A percentile compares a stretch with the other conserved stretches of the same genome.
Conservation (phyloP, 2,329 filamentous ascomycete species). For the Cercospora berteroae region DNA sequence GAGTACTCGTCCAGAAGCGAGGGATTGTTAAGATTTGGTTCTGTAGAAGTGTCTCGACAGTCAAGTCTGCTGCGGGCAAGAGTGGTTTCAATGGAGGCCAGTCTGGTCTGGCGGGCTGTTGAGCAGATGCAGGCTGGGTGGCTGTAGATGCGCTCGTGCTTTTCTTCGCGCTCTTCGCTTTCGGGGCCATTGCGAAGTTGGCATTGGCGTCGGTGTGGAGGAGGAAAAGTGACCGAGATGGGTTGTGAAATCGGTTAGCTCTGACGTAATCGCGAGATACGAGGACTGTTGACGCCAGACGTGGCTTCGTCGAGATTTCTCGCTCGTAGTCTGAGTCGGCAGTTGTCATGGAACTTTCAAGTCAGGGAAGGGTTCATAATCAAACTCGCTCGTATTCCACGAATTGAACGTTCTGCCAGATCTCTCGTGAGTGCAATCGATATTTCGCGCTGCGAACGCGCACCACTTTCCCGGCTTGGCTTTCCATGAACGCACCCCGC, state of each 20-base stretch:
- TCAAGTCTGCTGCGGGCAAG: slow-evolving; percentile 64
- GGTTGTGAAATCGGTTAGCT: neutral
- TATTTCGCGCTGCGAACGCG: too few species aligned
- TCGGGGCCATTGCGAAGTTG: slow-evolving; percentile 8
- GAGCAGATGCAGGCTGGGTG: too few species aligned
- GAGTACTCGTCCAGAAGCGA: slow-evolving; percentile 69
- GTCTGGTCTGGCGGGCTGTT: too few species aligned
- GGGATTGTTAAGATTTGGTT: slow-evolving; percentile 71
- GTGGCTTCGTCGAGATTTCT: neutral
- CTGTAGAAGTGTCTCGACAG: slow-evolving; percentile 56
- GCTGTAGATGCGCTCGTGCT: neutral
- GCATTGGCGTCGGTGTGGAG: neutral
- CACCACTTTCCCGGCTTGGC: neutral
- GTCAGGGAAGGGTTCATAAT: neutral
- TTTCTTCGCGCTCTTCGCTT: slow-evolving; percentile 7
- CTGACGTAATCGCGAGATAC: neutral
- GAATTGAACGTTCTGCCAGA: neutral
- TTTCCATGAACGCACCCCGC: neutral
- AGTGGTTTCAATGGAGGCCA: slow-evolving; percentile 73
- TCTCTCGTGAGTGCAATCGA: neutral
- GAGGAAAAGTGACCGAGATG: neutral
- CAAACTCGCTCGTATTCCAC: neutral
- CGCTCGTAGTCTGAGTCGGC: neutral
- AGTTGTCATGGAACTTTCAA: neutral
- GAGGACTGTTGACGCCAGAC: neutral